Evolutionary conservation across 768 basidiomycete species (phyloP).

Genomic region (Pholiota conissans): DNA sequence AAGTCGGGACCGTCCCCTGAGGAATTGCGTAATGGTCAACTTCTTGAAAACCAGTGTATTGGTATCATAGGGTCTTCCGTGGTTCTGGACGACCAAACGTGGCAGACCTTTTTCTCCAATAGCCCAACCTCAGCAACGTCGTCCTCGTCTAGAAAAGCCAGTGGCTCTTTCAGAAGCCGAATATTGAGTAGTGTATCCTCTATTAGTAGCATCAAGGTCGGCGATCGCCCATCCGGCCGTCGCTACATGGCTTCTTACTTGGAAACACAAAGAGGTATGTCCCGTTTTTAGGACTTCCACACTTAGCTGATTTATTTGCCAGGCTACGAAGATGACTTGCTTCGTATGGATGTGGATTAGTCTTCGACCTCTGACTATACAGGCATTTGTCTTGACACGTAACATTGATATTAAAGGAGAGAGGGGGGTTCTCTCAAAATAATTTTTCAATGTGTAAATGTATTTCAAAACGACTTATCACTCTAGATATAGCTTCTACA

Average conservation of each 20-base stretch:
- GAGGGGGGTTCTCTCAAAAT: too few species aligned
- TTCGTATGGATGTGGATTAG: too few species aligned
- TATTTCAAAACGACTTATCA: too few species aligned
- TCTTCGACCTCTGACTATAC: too few species aligned
- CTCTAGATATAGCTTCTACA: too few species aligned
- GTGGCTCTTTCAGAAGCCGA: neutral
- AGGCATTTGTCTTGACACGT: too few species aligned
- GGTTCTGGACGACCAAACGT: slow-evolving; percentile 1
- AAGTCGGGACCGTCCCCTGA: neutral
- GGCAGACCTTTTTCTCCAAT: neutral
- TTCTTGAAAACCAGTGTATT: slow-evolving; percentile 2
- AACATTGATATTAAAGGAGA: too few species aligned
- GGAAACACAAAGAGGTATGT: neutral
- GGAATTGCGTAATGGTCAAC: neutral
- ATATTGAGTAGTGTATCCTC: neutral
- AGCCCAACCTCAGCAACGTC: neutral
- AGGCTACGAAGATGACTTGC: too few species aligned
- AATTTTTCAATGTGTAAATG: too few species aligned
- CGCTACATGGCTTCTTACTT: neutral
- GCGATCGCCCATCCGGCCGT: neutral
- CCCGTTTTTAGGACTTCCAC: too few species aligned
- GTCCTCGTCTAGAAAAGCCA: neutral
- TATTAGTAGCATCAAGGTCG: neutral
- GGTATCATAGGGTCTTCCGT: slow-evolving; percentile 2
- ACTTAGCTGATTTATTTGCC: too few species aligned